These are phyloP conservation scores for Castanospermum australe DNA, from an alignment of 306 rosid genomes.

Conservation along the genomic window DNA sequence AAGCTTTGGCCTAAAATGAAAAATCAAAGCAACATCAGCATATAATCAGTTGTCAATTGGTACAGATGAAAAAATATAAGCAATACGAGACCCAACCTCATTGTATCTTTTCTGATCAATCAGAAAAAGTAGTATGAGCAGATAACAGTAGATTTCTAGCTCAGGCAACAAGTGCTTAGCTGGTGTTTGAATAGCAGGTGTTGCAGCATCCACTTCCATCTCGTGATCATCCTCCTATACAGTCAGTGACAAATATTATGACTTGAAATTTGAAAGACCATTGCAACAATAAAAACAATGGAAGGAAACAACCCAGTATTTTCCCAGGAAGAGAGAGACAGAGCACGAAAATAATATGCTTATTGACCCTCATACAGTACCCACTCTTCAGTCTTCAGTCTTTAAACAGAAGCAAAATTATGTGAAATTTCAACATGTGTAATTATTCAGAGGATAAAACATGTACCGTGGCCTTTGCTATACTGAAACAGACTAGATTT, in stretches of 20 bases:
- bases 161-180: slow-evolving; percentile 79
- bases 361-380: neutral
- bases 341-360: neutral
- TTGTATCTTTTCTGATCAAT: slow-evolving; percentile 87
- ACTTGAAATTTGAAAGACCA: slow-evolving; percentile 21
- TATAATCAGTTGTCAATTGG: neutral
- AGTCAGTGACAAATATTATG: neutral
- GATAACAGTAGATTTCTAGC: slow-evolving; percentile 85
- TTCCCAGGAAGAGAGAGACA: neutral
- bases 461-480: too few species aligned
- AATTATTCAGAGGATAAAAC: too few species aligned
- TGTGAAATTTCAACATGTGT: too few species aligned
- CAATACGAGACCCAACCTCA: slow-evolving; percentile 51
- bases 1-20: slow-evolving; percentile 74
- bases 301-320: neutral
- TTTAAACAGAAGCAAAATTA: too few species aligned
- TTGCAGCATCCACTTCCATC: slow-evolving; percentile 90
- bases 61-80: neutral
- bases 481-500: too few species aligned
- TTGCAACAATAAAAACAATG: neutral
- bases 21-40: neutral
- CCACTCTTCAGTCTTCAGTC: neutral
- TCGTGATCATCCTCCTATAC: slow-evolving; percentile 83
- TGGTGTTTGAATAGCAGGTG: slow-evolving; percentile 65
- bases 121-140: slow-evolving; percentile 80